These are phyloP conservation scores for Penicillium sp. DNA, from an alignment of 2,329 filamentous ascomycete genomes.

Conservation along the genomic window DNA sequence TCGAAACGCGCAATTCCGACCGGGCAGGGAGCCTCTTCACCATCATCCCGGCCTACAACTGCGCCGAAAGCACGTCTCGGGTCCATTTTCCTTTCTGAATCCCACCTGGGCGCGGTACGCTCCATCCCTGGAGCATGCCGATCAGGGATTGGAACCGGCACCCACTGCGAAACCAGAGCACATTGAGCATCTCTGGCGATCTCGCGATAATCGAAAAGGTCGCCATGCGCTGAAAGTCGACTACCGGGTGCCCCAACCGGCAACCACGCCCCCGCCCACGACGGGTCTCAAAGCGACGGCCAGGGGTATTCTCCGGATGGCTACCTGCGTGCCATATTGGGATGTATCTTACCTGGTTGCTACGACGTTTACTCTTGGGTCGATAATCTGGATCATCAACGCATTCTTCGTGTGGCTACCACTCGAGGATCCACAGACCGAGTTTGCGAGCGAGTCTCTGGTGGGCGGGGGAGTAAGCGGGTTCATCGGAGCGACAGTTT, in stretches of 20 bases:
- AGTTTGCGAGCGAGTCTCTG: constrained; percentile 54
- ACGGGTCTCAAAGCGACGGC: constrained; percentile 30
- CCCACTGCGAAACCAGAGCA: constrained; percentile 4
- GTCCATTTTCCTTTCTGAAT: constrained; percentile 51
- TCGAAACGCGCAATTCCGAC: constrained; percentile 16
- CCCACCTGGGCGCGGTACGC: constrained; percentile 46
- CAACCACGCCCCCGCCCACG: constrained; percentile 35
- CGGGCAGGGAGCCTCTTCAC: constrained; percentile 13
- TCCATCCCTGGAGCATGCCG: constrained; percentile 3
- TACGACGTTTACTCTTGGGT: constrained; percentile 54
- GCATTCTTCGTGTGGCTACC: constrained; percentile 65
- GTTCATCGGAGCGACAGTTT: constrained; percentile 66
- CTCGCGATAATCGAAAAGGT: constrained; percentile 50
- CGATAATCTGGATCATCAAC: constrained; percentile 58
- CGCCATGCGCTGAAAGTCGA: constrained; percentile 43
- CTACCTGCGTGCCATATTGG: constrained; percentile 53
- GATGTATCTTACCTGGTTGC: constrained; percentile 59
- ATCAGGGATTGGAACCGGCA: constrained; percentile 5
- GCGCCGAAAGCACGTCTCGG: constrained; percentile 24
- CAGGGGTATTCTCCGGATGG: constrained; percentile 48
- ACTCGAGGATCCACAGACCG: constrained; percentile 50
- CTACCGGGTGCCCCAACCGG: constrained; percentile 15
- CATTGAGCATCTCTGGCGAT: constrained; percentile 40
- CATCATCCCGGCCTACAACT: constrained; percentile 9
- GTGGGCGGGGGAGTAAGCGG: constrained; percentile 61